A percentile compares a stretch with the other conserved stretches of the same genome.
Conservation (phyloP, 768 basidiomycete species). For the Boletus bicolor region DNA sequence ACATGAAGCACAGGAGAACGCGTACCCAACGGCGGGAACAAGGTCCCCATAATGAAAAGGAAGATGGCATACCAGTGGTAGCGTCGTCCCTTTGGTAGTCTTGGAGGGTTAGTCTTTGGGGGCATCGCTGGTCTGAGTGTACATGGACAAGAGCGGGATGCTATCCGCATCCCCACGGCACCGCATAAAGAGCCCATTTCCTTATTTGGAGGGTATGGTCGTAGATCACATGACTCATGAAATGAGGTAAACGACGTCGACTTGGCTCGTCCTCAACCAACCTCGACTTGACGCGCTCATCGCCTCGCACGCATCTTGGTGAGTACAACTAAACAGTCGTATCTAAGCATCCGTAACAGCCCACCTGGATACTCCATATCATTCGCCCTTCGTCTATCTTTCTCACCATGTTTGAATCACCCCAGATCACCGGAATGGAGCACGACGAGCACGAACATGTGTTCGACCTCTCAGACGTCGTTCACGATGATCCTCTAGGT, state of each 20-base stretch:
- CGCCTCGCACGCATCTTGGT: slow-evolving; percentile 15
- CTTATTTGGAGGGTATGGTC: not conserved
- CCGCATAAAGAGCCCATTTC: not conserved
- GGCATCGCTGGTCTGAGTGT: slow-evolving; percentile 23
- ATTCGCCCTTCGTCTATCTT: not conserved
- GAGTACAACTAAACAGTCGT: slow-evolving; percentile 1
- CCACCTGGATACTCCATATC: not conserved
- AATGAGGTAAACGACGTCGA: slow-evolving; percentile 27
- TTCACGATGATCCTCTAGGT: slow-evolving; percentile 73
- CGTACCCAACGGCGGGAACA: slow-evolving; percentile 88
- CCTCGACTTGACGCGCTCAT: slow-evolving; percentile 24
- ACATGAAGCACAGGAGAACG: not conserved
- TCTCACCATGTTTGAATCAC: not conserved
- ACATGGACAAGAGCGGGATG: slow-evolving; percentile 2
- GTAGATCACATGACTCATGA: slow-evolving; percentile 23
- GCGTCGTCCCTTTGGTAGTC: slow-evolving; percentile 54
- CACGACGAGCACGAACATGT: slow-evolving; percentile 59
- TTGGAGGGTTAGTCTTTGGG: slow-evolving; percentile 47
- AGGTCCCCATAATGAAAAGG: slow-evolving; percentile 83
- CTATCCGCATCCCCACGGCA: not conserved
- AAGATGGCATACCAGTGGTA: slow-evolving; percentile 81
- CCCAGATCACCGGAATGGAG: slow-evolving; percentile 34
- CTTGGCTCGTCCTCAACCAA: not conserved
- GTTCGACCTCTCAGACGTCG: slow-evolving; percentile 79
- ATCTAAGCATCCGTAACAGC: not conserved